phyloP scores from a whole-genome alignment of 257 asterid species.

The Plantago elongata region DNA sequence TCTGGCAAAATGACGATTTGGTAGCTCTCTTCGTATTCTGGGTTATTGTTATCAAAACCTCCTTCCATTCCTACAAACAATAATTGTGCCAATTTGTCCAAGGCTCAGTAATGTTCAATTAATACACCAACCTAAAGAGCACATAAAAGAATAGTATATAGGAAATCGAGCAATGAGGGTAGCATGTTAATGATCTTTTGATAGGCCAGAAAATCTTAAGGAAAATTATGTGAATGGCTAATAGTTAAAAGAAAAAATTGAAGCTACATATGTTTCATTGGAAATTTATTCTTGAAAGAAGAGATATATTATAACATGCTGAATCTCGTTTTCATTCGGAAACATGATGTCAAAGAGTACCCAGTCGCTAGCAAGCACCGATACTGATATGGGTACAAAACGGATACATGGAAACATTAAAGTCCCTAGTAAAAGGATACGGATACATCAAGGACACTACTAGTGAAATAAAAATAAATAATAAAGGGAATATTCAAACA shows the following conservation, averaged over 20 bases:
- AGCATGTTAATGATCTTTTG: neutral
- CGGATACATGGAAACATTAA: too few relatives aligned
- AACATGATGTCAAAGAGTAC: too few relatives aligned
- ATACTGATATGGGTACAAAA: too few relatives aligned
- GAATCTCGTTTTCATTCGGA: too few relatives aligned
- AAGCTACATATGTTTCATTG: neutral
- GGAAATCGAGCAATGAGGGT: too few relatives aligned
- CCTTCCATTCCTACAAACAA: slow-evolving; percentile 69
- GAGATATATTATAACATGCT: neutral
- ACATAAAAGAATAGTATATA: neutral
- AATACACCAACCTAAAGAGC: neutral
- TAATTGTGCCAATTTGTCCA: neutral
- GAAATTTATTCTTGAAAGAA: too few relatives aligned
- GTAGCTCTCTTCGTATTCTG: slow-evolving; percentile 70
- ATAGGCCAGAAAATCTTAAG: slow-evolving; percentile 9
- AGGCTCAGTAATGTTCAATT: neutral
- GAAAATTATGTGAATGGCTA: neutral
- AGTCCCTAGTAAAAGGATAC: too few relatives aligned
- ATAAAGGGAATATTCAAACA: too few relatives aligned
- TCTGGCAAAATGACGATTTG: slow-evolving; percentile 76
- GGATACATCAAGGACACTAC: too few relatives aligned
- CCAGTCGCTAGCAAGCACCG: too few relatives aligned
- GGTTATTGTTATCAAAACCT: slow-evolving; percentile 78
- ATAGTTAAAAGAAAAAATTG: slow-evolving; percentile 5
- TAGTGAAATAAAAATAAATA: too few relatives aligned